These are phyloP conservation scores for Ophiocordyceps unilateralis DNA, from an alignment of 2,329 filamentous ascomycete genomes.

Conservation along the genomic window DNA sequence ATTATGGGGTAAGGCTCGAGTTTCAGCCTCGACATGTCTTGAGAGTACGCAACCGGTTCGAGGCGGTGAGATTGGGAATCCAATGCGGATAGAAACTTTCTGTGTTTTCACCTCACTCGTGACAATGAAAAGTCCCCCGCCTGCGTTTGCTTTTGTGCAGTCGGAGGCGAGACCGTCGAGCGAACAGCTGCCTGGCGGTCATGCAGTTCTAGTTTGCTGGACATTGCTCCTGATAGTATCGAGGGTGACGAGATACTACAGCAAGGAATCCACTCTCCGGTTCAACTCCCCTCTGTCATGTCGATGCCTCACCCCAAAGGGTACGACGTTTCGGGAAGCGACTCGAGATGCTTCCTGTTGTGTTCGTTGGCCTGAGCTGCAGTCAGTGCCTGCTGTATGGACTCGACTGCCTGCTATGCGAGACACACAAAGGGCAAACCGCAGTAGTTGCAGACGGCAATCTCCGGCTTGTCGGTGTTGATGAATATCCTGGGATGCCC, in stretches of 20 bases:
- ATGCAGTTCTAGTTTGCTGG: too few relatives aligned
- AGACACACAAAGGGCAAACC: constrained; percentile 73
- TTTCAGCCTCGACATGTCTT: background rate
- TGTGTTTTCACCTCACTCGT: background rate
- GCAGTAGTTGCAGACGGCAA: constrained; percentile 80
- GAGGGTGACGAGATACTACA: background rate
- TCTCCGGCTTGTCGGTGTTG: constrained; percentile 95
- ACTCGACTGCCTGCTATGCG: background rate
- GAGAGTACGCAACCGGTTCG: background rate
- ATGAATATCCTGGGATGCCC: constrained; percentile 93
- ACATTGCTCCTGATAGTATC: too few relatives aligned
- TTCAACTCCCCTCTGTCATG: background rate
- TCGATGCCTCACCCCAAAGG: constrained; percentile 41
- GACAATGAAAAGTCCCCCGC: too few relatives aligned
- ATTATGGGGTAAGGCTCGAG: background rate
- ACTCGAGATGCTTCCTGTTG: constrained; percentile 68
- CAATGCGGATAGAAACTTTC: background rate
- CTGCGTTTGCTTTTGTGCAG: background rate
- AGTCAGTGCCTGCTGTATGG: constrained; percentile 3
- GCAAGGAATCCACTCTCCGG: background rate
- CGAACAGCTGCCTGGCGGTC: background rate
- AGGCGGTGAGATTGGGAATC: background rate
- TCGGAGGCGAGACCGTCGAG: too few relatives aligned
- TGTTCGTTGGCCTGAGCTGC: constrained; percentile 65
- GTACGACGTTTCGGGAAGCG: constrained; percentile 64